Base-by-base conservation (phyloP, 495 filamentous ascomycete genomes). In the Penicillium coprophilum region DNA sequence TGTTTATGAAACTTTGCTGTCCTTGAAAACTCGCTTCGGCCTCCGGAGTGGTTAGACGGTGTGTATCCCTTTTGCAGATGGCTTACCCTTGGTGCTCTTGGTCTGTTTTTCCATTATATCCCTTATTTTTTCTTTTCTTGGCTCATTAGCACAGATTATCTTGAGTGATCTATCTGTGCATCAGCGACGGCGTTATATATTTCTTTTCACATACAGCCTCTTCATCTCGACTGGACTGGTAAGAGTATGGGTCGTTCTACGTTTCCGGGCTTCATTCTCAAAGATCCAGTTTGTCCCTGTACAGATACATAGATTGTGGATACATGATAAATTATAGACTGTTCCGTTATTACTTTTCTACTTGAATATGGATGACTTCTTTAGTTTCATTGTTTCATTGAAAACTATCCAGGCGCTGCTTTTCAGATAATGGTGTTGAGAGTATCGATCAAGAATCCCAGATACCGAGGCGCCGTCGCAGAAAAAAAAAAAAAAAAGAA, bases 1-100 rank as follows among this genome's bases (percentile, higher is more conserved):
- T 31, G 63, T 81, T 17, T 90, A 87, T 65, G 84, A 87, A 59
- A 73, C 69, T 17, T 62, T 75, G n/a, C 59, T 84, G 21, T 76
- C 72, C 13, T 46, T 82, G 54, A 79, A 73, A 61, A 75, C 73
- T 46, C 68, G 73, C 7, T 66, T 81, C 34, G 68, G 70, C 11
- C 27, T 71, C 34, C 55, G 60, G n/a, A 62, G 58, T 27, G 57
- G 17, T 34, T 66, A 50, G 34, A 24, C 2, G 41, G 12, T 28
- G 11, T 10, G n/a, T n/a, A n/a, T 50, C 11, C 48, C 15, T 50
- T 41, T 9, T 39, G 11, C 30, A 30, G 15, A 12, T 56, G 34
- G 31, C 24, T 19, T 50, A 13, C 19, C 41, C 46, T 24, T 39
- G 28, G 20, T 55, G 10, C 44, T n/a, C 39, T 46, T 30, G 20